Evolutionary conservation across 1,139 yeast species (phyloP).

Genomic region (Geotrichum aggregatum): DNA sequence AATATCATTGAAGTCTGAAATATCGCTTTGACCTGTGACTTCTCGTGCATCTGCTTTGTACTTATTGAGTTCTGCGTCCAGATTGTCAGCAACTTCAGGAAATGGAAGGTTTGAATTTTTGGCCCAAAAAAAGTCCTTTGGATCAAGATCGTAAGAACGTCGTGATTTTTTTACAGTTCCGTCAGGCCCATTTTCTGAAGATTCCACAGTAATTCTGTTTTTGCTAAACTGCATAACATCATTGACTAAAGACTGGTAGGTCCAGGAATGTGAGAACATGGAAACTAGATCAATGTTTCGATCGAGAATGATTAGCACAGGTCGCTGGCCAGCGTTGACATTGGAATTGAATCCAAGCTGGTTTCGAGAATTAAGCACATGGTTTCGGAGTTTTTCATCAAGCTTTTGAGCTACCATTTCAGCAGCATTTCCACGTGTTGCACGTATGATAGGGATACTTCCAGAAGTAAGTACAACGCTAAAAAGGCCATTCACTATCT

Average conservation of each 20-base stretch:
- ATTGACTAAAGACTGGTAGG: conserved; percentile 91
- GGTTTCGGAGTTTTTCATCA: conserved; percentile 78
- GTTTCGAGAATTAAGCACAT: conserved; percentile 63
- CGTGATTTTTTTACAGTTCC: conserved; percentile 39
- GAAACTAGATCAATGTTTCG: conserved; percentile 86
- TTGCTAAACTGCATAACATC: conserved; percentile 81
- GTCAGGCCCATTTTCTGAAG: conserved; percentile 40
- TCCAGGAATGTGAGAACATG: conserved; percentile 97
- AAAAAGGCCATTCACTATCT: conserved; percentile 73
- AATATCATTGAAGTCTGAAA: conserved; percentile 61
- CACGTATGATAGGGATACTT: conserved; percentile 80
- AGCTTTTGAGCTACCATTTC: conserved; percentile 86
- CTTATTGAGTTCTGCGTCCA: conserved; percentile 72
- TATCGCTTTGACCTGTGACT: conserved; percentile 75
- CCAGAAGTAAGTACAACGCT: conserved; percentile 75
- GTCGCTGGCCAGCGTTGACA: conserved; percentile 44
- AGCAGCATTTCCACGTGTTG: conserved; percentile 92
- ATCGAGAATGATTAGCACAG: conserved; percentile 78
- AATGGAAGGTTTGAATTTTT: conserved; percentile 82
- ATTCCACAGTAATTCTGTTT: conserved; percentile 63
- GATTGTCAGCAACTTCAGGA: conserved; percentile 96
- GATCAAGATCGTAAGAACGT: conserved; percentile 79
- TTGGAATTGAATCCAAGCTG: conserved; percentile 25
- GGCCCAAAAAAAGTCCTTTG: conserved; percentile 88
- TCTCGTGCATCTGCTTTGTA: conserved; percentile 87